Percentiles rank a stretch among this genome's conserved stretches.
These are phyloP conservation scores for Microdochium paspali DNA, from an alignment of 2,329 filamentous ascomycete species.

Conservation along the genomic window DNA sequence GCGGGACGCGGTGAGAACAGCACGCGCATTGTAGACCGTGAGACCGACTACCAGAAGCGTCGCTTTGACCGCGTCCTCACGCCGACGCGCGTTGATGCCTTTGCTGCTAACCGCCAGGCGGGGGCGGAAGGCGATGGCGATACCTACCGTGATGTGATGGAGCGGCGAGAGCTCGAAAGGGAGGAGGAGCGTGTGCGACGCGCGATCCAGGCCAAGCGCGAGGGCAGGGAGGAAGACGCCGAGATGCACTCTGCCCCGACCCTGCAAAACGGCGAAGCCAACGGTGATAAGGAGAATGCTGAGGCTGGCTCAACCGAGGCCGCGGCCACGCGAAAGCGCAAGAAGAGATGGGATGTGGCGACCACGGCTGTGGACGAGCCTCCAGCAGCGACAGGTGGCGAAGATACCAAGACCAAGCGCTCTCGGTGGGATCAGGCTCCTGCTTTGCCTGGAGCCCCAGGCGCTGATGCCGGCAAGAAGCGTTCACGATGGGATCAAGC, in stretches of 20 bases:
- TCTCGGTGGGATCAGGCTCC: constrained; percentile 86
- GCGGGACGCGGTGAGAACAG: constrained; percentile 76
- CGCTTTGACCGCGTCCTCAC: constrained; percentile 82
- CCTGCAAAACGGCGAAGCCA: constrained; percentile 64
- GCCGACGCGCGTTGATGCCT: constrained; percentile 77
- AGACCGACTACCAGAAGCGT: constrained; percentile 96
- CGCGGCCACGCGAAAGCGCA: constrained; percentile 64
- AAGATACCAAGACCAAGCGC: constrained; percentile 58
- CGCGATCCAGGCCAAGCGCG: constrained; percentile 66
- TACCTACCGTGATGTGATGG: constrained; percentile 87
- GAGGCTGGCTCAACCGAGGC: constrained; percentile 61
- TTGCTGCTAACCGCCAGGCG: constrained; percentile 64
- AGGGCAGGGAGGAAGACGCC: constrained; percentile 49
- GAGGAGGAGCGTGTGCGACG: constrained; percentile 83
- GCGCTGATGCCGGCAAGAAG: constrained; percentile 54
- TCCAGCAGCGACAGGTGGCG: constrained; percentile 34
- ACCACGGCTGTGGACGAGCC: constrained; percentile 43
- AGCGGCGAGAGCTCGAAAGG: constrained; percentile 77
- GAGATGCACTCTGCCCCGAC: constrained; percentile 60
- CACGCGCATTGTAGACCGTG: constrained; percentile 81
- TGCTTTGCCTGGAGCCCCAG: constrained; percentile 39
- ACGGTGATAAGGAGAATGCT: constrained; percentile 63
- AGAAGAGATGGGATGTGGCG: constrained; percentile 87
- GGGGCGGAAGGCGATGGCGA: constrained; percentile 54
- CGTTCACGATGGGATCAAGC: constrained; percentile 91